A percentile compares a stretch with the other conserved stretches of the same genome.
phyloP scores from a whole-genome alignment of 2,329 filamentous ascomycete species.

The Cladorrhinum sp. region DNA sequence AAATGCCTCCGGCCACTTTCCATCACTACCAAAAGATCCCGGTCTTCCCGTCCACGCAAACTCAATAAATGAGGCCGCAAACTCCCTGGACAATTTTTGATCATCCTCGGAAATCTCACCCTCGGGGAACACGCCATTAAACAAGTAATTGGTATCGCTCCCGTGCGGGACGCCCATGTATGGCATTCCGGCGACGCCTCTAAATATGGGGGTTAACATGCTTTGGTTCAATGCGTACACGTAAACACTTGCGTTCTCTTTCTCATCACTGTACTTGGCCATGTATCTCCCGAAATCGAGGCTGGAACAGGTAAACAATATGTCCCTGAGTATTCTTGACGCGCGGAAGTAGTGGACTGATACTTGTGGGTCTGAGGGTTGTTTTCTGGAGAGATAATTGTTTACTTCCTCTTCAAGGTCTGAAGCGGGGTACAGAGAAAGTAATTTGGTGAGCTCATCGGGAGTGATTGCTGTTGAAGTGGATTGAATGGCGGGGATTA shows the following conservation, averaged over 20 bases:
- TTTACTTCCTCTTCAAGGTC: conserved; percentile 26
- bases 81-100: conserved; percentile 15
- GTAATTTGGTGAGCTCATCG: conserved; percentile 26
- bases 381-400: conserved; percentile 23
- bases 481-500: conserved; percentile 24
- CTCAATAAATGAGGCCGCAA: conserved; percentile 25
- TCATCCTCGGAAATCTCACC: conserved; percentile 16
- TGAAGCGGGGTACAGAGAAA: conserved; percentile 28
- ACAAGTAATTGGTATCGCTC: conserved; percentile 30
- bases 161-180: conserved; percentile 27
- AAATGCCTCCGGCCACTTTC: conserved; percentile 27
- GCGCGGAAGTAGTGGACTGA: conserved; percentile 27
- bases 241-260: conserved; percentile 20
- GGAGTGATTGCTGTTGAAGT: conserved; percentile 27
- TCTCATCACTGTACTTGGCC: background rate
- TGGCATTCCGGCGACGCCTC: conserved; percentile 26
- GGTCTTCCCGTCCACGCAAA: conserved; percentile 29
- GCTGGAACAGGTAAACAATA: conserved; percentile 27
- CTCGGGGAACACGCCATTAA: conserved; percentile 26
- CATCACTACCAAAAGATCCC: background rate
- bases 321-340: conserved; percentile 25
- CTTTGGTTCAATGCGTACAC: conserved; percentile 32
- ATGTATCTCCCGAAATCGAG: conserved; percentile 23
- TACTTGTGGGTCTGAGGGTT: conserved; percentile 20
- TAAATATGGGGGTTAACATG: conserved; percentile 28